A percentile compares a stretch with the other conserved stretches of the same genome.
Evolutionary conservation across 345 rosid genomes (phyloP).

Genomic region (Hibiscus trionum): DNA sequence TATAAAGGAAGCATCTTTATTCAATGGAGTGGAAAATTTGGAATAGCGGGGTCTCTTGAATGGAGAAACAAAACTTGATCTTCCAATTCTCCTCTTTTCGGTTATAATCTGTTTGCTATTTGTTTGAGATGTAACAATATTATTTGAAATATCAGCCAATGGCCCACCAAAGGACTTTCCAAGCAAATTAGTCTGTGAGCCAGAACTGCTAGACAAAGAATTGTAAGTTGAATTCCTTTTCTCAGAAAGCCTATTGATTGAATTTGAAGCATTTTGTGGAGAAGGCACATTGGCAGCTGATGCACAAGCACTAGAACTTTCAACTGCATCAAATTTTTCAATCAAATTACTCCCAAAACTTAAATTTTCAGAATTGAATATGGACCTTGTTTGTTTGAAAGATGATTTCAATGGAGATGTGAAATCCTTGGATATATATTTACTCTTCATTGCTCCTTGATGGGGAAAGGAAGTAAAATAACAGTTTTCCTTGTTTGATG

Average conservation of each 20-base stretch:
- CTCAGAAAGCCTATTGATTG: constrained; percentile 9
- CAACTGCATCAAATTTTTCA: constrained; percentile 64
- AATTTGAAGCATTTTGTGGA: constrained; percentile 18
- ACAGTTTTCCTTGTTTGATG: constrained; percentile 34
- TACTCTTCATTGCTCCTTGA: constrained; percentile 37
- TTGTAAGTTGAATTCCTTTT: constrained; percentile 10
- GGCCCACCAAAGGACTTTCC: constrained; percentile 38
- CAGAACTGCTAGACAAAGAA: constrained; percentile 23
- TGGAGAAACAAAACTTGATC: constrained; percentile 41
- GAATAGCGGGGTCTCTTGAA: constrained; percentile 82
- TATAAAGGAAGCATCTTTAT: constrained; percentile 27
- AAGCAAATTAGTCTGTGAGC: constrained; percentile 23
- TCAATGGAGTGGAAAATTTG: constrained; percentile 53
- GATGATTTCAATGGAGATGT: constrained; percentile 52
- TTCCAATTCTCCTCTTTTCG: constrained; percentile 50
- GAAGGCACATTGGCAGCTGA: constrained; percentile 20
- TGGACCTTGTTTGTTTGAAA: constrained; percentile 28
- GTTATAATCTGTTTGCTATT: constrained; percentile 25
- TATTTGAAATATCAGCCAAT: constrained; percentile 62
- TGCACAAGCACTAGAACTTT: constrained; percentile 19
- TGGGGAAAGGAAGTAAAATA: constrained; percentile 22
- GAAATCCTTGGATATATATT: constrained; percentile 37
- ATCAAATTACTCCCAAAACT: constrained; percentile 51
- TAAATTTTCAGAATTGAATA: constrained; percentile 24
- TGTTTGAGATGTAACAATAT: constrained; percentile 18